phyloP scores from a whole-genome alignment of 1,139 yeast species.

The Blastobotrys ciferrii region DNA sequence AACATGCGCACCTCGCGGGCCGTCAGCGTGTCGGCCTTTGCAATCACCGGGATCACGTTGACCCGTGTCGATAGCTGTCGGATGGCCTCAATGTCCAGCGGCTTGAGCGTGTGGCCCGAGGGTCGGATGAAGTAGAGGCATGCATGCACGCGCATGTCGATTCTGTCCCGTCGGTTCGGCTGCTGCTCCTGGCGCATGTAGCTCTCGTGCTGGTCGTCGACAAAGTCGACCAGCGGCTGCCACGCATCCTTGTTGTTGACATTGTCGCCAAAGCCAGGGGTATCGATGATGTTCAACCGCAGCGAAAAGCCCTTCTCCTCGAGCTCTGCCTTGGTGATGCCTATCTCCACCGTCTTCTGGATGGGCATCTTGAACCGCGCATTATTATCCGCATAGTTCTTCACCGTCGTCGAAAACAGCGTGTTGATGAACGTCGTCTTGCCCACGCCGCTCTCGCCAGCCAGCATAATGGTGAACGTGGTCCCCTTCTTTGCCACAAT shows the following conservation, averaged over 20 bases:
- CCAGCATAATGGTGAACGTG: conserved; percentile 87
- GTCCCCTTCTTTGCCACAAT: conserved; percentile 88
- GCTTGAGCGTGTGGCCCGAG: conserved; percentile 91
- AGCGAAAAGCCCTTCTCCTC: conserved; percentile 90
- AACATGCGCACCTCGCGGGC: conserved; percentile 77
- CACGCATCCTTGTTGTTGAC: conserved; percentile 91
- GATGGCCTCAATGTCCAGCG: conserved; percentile 93
- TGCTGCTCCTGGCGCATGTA: conserved; percentile 97
- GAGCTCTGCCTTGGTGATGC: conserved; percentile 81
- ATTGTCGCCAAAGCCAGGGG: conserved; percentile 98
- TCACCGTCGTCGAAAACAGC: conserved; percentile 59
- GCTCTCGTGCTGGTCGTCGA: conserved; percentile 95
- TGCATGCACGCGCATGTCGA: conserved; percentile 90
- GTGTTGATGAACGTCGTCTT: conserved; percentile 93
- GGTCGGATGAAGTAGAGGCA: conserved; percentile 94
- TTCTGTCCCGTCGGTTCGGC: conserved; percentile 59
- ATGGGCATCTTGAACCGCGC: conserved; percentile 70
- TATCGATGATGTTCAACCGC: conserved; percentile 85
- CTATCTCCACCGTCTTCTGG: conserved; percentile 88
- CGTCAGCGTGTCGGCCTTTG: conserved; percentile 90
- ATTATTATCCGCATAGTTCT: conserved; percentile 61
- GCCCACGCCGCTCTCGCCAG: conserved; percentile 91
- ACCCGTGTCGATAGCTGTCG: conserved; percentile 83
- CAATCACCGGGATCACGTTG: conserved; percentile 90
- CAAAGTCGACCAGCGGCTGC: conserved; percentile 89